Conservation (phyloP, 1,284 basidiomycete genomes). For the Papiliotrema laurentii region DNA sequence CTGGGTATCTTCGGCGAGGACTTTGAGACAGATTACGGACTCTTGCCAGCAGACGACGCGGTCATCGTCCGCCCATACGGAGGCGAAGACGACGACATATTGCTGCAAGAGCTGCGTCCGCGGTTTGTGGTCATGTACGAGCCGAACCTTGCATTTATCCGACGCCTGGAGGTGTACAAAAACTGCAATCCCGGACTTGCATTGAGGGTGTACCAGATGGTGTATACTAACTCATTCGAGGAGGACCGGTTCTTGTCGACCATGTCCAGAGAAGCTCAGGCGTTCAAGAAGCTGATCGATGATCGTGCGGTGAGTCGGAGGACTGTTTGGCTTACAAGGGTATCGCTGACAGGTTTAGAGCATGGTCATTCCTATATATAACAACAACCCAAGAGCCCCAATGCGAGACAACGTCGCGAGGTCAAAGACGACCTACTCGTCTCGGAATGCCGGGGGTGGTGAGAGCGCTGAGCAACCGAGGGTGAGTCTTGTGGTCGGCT, state of each 20-base stretch:
- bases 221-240: conserved; percentile 87
- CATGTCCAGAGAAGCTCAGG: conserved; percentile 85
- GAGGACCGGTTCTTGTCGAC: conserved; percentile 91
- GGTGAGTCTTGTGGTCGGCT: conserved; percentile 47
- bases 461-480: conserved; percentile 64
- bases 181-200: conserved; percentile 72
- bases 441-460: conserved; percentile 80
- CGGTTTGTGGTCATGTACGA: conserved; percentile 94
- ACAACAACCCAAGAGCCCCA: conserved; percentile 63
- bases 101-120: conserved; percentile 83
- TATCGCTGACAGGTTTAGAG: conserved; percentile 55
- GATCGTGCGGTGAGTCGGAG: conserved; percentile 72
- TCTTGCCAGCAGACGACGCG: conserved; percentile 72
- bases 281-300: conserved; percentile 88
- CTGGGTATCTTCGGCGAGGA: conserved; percentile 49
- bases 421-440: conserved; percentile 75
- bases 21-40: conserved; percentile 74
- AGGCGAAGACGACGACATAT: conserved; percentile 85
- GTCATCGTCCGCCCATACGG: conserved; percentile 84
- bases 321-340: neutral
- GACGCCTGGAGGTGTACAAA: conserved; percentile 88
- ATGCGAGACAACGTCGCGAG: conserved; percentile 56
- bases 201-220: conserved; percentile 92
- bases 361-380: conserved; percentile 86
- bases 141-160: conserved; percentile 85